Percentiles rank a stretch among this genome's conserved stretches.
These are phyloP conservation scores for Clarireedia homoeocarpa DNA, from an alignment of 2,329 filamentous ascomycete species.

Conservation along the genomic window DNA sequence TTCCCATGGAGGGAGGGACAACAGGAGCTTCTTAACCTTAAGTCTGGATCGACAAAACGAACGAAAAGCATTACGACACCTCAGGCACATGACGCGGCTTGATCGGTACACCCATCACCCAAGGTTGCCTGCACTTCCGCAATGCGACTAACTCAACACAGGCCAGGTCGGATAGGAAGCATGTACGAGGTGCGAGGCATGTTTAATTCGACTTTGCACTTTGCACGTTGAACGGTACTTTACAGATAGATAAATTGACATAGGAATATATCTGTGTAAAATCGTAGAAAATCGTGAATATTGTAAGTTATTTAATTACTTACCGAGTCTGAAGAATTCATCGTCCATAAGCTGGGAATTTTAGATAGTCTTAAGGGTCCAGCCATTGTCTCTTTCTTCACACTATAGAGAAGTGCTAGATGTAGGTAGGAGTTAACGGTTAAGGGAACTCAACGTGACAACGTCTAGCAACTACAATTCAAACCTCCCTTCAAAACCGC, in stretches of 20 bases:
- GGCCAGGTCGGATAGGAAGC: too few relatives aligned
- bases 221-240: background rate
- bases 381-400: conserved; percentile 6
- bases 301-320: background rate
- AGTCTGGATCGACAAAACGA: too few relatives aligned
- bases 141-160: too few relatives aligned
- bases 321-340: too few relatives aligned
- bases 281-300: background rate
- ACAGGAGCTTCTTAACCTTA: too few relatives aligned
- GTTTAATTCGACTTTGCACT: background rate
- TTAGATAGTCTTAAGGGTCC: background rate
- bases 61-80: too few relatives aligned
- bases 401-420: conserved; percentile 6
- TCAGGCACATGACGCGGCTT: too few relatives aligned
- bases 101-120: too few relatives aligned
- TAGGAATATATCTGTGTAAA: background rate
- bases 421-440: background rate
- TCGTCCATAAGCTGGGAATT: too few relatives aligned
- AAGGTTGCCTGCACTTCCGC: too few relatives aligned
- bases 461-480: conserved; percentile 10
- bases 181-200: background rate
- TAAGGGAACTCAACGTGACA: conserved; percentile 8
- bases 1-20: too few relatives aligned
- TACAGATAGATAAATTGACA: background rate
- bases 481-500: conserved; percentile 1